Conservation (phyloP, 176 grass and related monocot genomes). For the Lolium rigidum region DNA sequence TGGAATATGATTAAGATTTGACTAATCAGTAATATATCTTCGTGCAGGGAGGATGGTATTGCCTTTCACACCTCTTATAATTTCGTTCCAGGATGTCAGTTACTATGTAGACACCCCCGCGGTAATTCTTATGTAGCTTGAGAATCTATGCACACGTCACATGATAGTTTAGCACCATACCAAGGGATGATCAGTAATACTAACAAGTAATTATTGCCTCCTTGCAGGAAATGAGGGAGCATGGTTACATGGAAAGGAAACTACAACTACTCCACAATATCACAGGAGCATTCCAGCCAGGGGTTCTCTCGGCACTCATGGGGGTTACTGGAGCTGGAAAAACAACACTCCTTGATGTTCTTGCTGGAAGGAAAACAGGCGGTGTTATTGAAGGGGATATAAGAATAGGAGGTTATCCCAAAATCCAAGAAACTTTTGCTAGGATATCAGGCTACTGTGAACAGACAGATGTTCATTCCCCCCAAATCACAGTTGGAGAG, state of each 20-base stretch:
- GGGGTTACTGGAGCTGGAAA: constrained; percentile 83
- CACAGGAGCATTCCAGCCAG: constrained; percentile 67
- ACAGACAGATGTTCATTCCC: constrained; percentile 76
- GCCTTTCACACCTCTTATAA: constrained; percentile 75
- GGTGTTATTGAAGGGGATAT: constrained; percentile 75
- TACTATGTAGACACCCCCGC: constrained; percentile 78
- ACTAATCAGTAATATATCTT: constrained; percentile 25
- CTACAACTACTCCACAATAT: constrained; percentile 77
- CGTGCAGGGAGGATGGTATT: constrained; percentile 73
- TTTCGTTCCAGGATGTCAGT: constrained; percentile 80
- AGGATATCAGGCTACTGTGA: constrained; percentile 89
- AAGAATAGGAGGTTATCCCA: constrained; percentile 80
- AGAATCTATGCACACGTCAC: not conserved
- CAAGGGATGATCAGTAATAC: not conserved
- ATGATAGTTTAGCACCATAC: not conserved
- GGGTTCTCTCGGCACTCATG: constrained; percentile 75
- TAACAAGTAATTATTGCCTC: not conserved
- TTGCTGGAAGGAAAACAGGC: constrained; percentile 76
- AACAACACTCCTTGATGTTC: constrained; percentile 85
- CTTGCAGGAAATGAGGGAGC: constrained; percentile 71
- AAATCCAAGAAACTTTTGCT: constrained; percentile 71
- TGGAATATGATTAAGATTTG: not conserved
- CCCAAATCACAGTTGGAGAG: constrained; percentile 73
- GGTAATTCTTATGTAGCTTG: constrained; percentile 52
- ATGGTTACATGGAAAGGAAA: constrained; percentile 60